A percentile compares a stretch with the other conserved stretches of the same genome.
phyloP scores from a whole-genome alignment of 306 rosid genomes.

The Pachyrhizus erosus region DNA sequence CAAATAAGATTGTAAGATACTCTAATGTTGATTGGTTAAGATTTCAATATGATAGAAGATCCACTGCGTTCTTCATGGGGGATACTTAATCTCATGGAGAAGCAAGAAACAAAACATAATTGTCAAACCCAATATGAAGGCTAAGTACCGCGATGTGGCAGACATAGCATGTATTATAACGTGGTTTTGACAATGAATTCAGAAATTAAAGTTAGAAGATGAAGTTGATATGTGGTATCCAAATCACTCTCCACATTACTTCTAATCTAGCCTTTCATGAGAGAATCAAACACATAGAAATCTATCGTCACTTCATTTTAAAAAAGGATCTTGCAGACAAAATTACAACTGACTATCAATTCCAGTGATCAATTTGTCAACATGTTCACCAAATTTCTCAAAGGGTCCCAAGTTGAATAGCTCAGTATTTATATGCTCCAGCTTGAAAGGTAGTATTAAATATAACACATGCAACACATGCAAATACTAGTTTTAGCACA shows the following conservation, averaged over 20 bases:
- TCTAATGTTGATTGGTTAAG: not conserved
- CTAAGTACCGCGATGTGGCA: too few relatives aligned
- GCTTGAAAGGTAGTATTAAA: not conserved
- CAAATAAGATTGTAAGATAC: not conserved
- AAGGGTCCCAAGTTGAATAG: not conserved
- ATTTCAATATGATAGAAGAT: not conserved
- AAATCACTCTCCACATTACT: not conserved
- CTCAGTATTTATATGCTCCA: not conserved
- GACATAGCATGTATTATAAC: too few relatives aligned
- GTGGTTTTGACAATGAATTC: too few relatives aligned
- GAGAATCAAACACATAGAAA: not conserved
- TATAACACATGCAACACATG: not conserved
- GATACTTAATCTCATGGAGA: not conserved
- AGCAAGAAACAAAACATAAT: not conserved
- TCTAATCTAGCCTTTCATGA: not conserved
- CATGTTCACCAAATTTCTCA: not conserved
- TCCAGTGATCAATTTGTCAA: not conserved
- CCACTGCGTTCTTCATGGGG: not conserved
- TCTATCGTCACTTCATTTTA: not conserved
- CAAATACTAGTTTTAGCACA: not conserved
- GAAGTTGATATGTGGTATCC: not conserved
- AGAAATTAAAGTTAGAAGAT: not conserved
- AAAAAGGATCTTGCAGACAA: not conserved
- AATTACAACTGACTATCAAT: not conserved
- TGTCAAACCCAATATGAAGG: not conserved